Conservation (phyloP, 768 basidiomycete species). For the Pleurotus tuber-regium region DNA sequence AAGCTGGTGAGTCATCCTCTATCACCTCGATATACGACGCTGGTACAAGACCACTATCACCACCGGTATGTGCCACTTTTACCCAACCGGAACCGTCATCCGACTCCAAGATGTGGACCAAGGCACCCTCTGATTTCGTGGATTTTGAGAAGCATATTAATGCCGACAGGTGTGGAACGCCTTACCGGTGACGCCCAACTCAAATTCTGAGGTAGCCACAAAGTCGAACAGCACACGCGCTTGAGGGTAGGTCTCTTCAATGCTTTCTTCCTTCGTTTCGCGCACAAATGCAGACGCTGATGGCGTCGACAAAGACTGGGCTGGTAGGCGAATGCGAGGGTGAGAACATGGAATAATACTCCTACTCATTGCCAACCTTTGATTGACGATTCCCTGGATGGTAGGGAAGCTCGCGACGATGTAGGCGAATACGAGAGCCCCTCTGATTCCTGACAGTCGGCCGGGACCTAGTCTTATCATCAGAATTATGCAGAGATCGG, state of each 20-base stretch:
- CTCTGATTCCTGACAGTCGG: conserved; percentile 53
- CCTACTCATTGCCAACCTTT: background rate
- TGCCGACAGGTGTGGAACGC: background rate
- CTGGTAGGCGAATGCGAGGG: background rate
- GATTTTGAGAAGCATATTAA: conserved; percentile 7
- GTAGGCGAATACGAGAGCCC: conserved; percentile 18
- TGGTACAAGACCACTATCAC: conserved; percentile 74
- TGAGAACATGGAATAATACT: background rate
- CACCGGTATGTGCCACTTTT: conserved; percentile 60
- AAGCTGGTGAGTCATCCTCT: conserved; percentile 23
- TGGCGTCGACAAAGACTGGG: conserved; percentile 26
- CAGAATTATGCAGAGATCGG: conserved; percentile 6
- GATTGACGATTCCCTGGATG: conserved; percentile 19
- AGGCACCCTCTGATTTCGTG: conserved; percentile 50
- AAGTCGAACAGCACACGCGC: conserved; percentile 77
- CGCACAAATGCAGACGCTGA: conserved; percentile 59
- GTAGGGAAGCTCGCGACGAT: conserved; percentile 16
- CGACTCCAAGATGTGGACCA: conserved; percentile 67
- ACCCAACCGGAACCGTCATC: conserved; percentile 90
- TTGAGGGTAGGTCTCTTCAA: conserved; percentile 43
- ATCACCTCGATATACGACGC: conserved; percentile 67
- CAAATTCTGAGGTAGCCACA: conserved; percentile 71
- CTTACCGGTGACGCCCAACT: conserved; percentile 63
- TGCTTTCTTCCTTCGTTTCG: conserved; percentile 30
- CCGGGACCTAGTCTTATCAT: conserved; percentile 55